Conservation (phyloP, 805 yeast species). For the Candida coquimbonensis region DNA sequence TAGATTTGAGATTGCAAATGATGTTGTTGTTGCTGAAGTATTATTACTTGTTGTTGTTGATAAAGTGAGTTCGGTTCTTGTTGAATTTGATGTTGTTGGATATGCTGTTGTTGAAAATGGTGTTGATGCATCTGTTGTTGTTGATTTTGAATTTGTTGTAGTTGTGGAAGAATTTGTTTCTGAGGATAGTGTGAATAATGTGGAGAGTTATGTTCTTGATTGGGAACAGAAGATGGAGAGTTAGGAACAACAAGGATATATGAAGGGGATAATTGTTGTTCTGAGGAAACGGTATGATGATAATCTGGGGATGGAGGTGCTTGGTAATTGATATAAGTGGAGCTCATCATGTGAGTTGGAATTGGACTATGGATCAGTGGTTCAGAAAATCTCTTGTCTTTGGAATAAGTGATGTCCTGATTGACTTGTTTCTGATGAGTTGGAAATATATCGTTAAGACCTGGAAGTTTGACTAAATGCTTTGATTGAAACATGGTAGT, state of each 20-base stretch:
- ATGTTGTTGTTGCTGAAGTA: not conserved
- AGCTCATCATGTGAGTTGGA: too few species aligned
- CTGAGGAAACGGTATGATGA: too few species aligned
- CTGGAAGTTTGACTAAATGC: constrained; percentile 19
- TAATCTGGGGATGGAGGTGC: too few species aligned
- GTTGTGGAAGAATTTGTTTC: not conserved
- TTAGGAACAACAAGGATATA: not conserved
- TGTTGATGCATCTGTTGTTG: not conserved
- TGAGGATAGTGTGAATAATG: not conserved
- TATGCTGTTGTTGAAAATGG: not conserved
- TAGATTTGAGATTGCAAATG: not conserved
- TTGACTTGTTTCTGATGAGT: not conserved
- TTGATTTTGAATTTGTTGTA: not conserved
- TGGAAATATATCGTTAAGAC: constrained; percentile 22
- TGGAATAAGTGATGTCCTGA: too few species aligned
- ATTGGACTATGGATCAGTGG: not conserved
- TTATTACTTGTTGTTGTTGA: not conserved
- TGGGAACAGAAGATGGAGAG: not conserved
- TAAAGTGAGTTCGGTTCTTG: not conserved
- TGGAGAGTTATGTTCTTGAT: not conserved
- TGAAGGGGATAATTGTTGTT: too few species aligned
- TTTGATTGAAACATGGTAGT: not conserved
- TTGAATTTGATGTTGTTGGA: not conserved
- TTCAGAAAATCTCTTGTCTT: too few species aligned
- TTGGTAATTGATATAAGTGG: too few species aligned